Evolutionary conservation across 495 filamentous ascomycete genomes (phyloP), one percentile per base, ranked within the genome.

Genomic region (Daldinia vernicosa): DNA sequence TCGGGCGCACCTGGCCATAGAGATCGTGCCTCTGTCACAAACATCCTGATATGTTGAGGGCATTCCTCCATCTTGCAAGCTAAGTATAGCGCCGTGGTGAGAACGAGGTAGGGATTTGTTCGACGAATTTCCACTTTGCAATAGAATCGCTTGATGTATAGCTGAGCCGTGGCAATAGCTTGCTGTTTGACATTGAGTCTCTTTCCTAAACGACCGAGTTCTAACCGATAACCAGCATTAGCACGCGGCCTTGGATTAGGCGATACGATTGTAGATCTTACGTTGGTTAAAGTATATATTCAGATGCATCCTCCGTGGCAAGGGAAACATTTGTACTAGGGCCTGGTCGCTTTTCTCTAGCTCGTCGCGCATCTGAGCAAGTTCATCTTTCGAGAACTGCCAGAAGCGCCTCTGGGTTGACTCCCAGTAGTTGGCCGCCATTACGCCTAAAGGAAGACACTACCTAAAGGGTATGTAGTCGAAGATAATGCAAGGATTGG

Each of bases 31-130:
- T 99, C 95, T 5, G 86, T 88, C 2, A 94, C 89, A 47, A 99
- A 87, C 55, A 94, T 86, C 33, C 95, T 87, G 67, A 99, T 98
- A 79, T 99, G 96, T 78, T 97, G 94, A 28, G 95, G 96, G 69
- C 90, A 95, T 80, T 99, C 95, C 79, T 99, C 95, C 92, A 97
- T 97, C 80, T 99, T 99, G 82, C 94, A 97, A 53, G 96, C 95
- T 35, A 99, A 84, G 80, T 99, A 99, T 67, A 98, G 83, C 27
- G 95, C 93, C 4, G 95, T 98, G 28, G 92, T 89, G 67, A 97
- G 83, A 52, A 98, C 86, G 15, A 98, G 88, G 79, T 96, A 97
- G 15, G 95, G 95, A 72, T 98, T 99, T 24, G 95, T 98, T 50
- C 90, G 89, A 60, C 95, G 89, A 71, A 98, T 92, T 70, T 95